Evolutionary conservation across 805 yeast genomes (phyloP).

Genomic region (Candida caryicola): DNA sequence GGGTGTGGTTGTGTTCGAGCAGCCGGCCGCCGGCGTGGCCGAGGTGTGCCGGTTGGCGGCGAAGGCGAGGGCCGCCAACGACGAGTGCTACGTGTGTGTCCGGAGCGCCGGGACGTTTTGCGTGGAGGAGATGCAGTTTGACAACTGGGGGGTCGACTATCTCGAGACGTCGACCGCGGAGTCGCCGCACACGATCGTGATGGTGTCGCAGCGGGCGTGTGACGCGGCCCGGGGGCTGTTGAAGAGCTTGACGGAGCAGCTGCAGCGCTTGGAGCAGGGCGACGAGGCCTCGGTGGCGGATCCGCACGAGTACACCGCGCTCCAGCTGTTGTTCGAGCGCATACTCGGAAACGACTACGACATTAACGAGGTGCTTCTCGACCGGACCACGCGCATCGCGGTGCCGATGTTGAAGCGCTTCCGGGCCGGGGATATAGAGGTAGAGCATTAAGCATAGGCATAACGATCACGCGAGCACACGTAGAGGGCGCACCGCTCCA

Average conservation of each 20-base stretch:
- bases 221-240: not conserved
- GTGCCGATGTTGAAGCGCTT: not conserved
- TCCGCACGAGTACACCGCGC: not conserved
- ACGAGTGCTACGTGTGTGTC: conserved; percentile 3
- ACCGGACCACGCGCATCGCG: not conserved
- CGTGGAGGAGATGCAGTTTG: conserved; percentile 13
- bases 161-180: conserved; percentile 2
- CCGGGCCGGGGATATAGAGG: not conserved
- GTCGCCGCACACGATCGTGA: not conserved
- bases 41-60: not conserved
- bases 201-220: not conserved
- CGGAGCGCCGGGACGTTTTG: conserved; percentile 11
- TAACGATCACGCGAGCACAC: not conserved
- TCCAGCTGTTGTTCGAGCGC: not conserved
- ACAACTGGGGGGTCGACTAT: conserved; percentile 15
- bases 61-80: not conserved
- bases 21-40: not conserved
- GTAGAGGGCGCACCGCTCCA: no score
- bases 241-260: not conserved
- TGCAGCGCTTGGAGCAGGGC: not conserved
- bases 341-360: not conserved
- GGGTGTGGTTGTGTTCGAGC: not conserved
- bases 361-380: not conserved
- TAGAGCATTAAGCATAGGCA: not conserved
- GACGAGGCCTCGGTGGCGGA: not conserved